Evolutionary conservation across 2,329 filamentous ascomycete genomes (phyloP), one percentile per base, ranked within the genome.

Genomic region (Emericellopsis cladophorae): DNA sequence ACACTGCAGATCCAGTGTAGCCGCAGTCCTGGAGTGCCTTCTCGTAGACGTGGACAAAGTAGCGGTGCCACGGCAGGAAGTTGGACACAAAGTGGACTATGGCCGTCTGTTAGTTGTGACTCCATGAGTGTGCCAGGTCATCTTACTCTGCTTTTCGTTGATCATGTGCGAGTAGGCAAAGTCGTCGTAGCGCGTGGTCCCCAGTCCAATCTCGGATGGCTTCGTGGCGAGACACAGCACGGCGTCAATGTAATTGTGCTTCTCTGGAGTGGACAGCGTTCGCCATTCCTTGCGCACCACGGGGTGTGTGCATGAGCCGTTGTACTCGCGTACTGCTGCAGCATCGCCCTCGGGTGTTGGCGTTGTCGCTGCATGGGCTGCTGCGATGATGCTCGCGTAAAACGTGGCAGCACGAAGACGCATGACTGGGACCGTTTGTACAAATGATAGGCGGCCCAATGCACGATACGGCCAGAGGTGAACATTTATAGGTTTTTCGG

Each of bases 51-150:
- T 58, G 48, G 6, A 56, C 44, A 37, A 59, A 58, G 37, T 55
- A 59, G 9, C 59, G 45, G 40, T 62, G 59, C 59, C 59, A 61
- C 0, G 54, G 46, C 2, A 61, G 49, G 44, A 61, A 61, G 1
- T 49, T 37, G 0, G 57, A 53, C 9, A 21, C 26, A 29, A 29
- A 29, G 26, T 29, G 26, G 26, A 29, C 26, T 29, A 12, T 29
- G 26, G 18, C 4, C 12, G 12, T 29, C 26, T 9, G 26, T 29
- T 12, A 29, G 8, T 12, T 4, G 26, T 29, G 26, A 9, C 26
- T 9, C 12, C 4, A 7, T 29, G 9, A 7, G 8, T 29, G 18
- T 21, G 26, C 6, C 12, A 12, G 26, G 26, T 29, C 26, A 21
- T 21, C 12, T 29, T 29, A 29, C 26, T 29, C 26, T 29, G 26